A percentile compares a stretch with the other conserved stretches of the same genome.
These are phyloP conservation scores for Mortierella sp. DNA, from an alignment of 371 early-diverging fungal species.

Conservation along the genomic window DNA sequence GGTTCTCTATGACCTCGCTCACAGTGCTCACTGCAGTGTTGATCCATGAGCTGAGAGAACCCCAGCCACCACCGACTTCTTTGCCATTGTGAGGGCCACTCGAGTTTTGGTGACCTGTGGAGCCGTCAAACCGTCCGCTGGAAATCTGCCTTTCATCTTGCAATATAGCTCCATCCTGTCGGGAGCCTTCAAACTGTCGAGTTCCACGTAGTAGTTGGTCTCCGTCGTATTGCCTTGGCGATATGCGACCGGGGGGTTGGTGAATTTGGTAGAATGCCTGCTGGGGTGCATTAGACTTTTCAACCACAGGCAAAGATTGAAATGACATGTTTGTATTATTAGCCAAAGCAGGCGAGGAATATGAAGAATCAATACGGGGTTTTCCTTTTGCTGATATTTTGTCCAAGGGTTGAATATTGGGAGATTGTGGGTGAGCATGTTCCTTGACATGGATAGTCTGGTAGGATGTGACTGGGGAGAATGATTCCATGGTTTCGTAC, in stretches of 20 bases:
- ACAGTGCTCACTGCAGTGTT: slow-evolving; percentile 55
- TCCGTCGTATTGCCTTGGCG: not conserved
- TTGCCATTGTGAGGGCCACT: slow-evolving; percentile 4
- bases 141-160: too few relatives aligned
- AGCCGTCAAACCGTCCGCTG: not conserved
- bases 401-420: not conserved
- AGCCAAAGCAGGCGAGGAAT: not conserved
- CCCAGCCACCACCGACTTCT: slow-evolving; percentile 32
- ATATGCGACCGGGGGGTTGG: not conserved
- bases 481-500: slow-evolving; percentile 9
- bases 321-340: not conserved
- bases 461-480: not conserved
- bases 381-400: not conserved
- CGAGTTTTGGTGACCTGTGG: not conserved
- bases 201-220: not conserved
- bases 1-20: slow-evolving; percentile 53
- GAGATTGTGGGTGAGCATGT: not conserved
- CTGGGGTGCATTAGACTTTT: not conserved
- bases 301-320: not conserved
- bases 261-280: not conserved
- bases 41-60: slow-evolving; percentile 49
- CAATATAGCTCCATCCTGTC: too few relatives aligned
- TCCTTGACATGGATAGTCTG: not conserved
- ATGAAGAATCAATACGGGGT: not conserved
- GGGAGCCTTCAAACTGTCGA: too few relatives aligned